Base-by-base conservation (phyloP, 768 basidiomycete genomes). In the Xanthoconium stramineum region DNA sequence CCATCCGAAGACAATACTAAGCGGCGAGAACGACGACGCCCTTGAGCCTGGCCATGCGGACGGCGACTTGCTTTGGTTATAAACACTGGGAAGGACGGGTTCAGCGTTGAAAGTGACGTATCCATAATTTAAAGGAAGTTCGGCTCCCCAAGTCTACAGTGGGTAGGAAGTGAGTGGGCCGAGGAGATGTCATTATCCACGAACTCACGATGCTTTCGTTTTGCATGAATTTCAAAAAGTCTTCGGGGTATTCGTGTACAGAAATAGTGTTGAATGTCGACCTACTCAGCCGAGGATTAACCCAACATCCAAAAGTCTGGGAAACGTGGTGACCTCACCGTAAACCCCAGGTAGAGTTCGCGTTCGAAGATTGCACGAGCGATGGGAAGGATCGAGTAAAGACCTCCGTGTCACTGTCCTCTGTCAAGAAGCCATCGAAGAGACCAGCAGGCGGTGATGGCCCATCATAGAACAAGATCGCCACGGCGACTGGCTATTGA, bases 391-490 rank as follows among this genome's bases (percentile, higher is more conserved):
- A 67, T 17, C 65, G 62, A 28, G 65, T 57, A 40, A 61, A 61
- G 24, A 66, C 58, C 5, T 47, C 42, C 3, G 50, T 46, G 29
- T 62, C 9, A 20, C 47, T 53, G 28, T 44, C 44, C 39, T 57
- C 40, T 6, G 59, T 63, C 56, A 69, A 14, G 14, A 84, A 71
- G 10, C 37, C 54, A 14, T 72, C 67, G 36, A 71, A 72, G 5
- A 63, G 47, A 28, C 67, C 65, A 12, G 53, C 32, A 32, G 66
- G 70, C 24, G 63, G 61, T 15, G 56, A 51, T 39, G 69, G 83
- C 1, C 60, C 80, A 61, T 87, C 80, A 60, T 88, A 86, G 68
- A 87, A 88, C 24, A 87, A 50, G 4, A 82, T 51, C 9, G 70
- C 66, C 53, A 67, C 64, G 47, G 57, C 55, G 33, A 61, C 36